These are phyloP conservation scores for Aspergillus ellipticus DNA, from an alignment of 495 filamentous ascomycete genomes.

Conservation along the genomic window DNA sequence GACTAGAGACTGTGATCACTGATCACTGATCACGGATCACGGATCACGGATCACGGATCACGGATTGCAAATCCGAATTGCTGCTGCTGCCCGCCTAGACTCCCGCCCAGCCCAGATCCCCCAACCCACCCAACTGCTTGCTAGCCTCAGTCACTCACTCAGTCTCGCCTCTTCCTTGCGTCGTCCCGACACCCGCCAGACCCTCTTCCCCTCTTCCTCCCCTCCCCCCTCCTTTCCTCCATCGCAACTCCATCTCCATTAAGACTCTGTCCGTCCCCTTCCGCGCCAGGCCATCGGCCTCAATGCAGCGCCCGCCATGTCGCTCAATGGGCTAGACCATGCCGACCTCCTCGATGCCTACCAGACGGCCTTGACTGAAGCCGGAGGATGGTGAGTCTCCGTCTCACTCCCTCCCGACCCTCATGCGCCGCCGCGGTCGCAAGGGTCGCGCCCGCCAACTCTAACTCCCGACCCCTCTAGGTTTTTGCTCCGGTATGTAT, in stretches of 20 bases:
- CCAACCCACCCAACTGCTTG: too few species aligned
- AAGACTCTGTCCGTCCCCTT: background rate
- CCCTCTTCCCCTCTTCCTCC: slow-evolving; percentile 10
- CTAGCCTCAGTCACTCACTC: background rate
- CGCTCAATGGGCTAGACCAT: slow-evolving; percentile 94
- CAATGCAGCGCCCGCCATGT: slow-evolving; percentile 65
- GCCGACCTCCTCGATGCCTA: slow-evolving; percentile 77
- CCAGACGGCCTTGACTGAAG: slow-evolving; percentile 72
- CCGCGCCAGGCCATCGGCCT: slow-evolving; percentile 11
- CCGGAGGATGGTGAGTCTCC: slow-evolving; percentile 80
- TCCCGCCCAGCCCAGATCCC: background rate
- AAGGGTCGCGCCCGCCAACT: background rate
- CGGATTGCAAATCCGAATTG: too few species aligned
- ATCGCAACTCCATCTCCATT: too few species aligned
- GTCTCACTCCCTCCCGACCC: too few species aligned
- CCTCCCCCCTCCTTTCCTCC: slow-evolving; percentile 5
- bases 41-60: too few species aligned
- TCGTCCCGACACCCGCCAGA: background rate
- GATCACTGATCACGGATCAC: too few species aligned
- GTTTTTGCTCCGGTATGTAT: slow-evolving; percentile 90
- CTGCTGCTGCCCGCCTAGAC: background rate
- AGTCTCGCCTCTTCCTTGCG: background rate
- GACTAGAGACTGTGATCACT: too few species aligned
- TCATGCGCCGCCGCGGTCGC: slow-evolving; percentile 6
- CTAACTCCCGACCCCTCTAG: slow-evolving; percentile 40